Evolutionary conservation across 2,329 filamentous ascomycete genomes (phyloP).

Genomic region (Phaeophleospora eucalypticola): DNA sequence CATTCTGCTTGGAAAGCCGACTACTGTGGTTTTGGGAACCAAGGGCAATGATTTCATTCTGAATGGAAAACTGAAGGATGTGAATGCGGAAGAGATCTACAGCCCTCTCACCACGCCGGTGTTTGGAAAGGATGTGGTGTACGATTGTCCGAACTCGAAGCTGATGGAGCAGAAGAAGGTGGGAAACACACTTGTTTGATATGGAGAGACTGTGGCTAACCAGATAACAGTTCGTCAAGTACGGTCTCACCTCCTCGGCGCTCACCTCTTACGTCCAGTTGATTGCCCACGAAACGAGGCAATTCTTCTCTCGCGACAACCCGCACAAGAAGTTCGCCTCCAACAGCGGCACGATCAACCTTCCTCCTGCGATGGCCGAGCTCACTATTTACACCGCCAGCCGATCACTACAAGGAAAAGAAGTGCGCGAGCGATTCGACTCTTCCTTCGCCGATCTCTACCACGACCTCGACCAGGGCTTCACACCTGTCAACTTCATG

Average conservation of each 20-base stretch:
- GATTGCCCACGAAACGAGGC: slow-evolving; percentile 69
- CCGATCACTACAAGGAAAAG: slow-evolving; percentile 77
- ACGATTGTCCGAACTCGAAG: slow-evolving; percentile 86
- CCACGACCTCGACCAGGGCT: slow-evolving; percentile 86
- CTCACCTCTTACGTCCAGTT: slow-evolving; percentile 74
- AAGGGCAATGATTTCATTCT: slow-evolving; percentile 87
- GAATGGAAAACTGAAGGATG: slow-evolving; percentile 84
- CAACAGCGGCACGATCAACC: slow-evolving; percentile 59
- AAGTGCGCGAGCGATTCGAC: slow-evolving; percentile 76
- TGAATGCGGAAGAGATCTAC: slow-evolving; percentile 89
- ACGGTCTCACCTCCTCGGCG: slow-evolving; percentile 69
- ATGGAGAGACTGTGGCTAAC: too few relatives aligned
- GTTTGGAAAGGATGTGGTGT: slow-evolving; percentile 82
- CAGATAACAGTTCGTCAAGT: slow-evolving; percentile 69
- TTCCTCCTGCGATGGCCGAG: slow-evolving; percentile 73
- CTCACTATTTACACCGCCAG: slow-evolving; percentile 89
- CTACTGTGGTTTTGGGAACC: slow-evolving; percentile 77
- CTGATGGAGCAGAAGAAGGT: slow-evolving; percentile 97
- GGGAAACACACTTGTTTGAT: too few relatives aligned
- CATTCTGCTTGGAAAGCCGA: slow-evolving; percentile 81
- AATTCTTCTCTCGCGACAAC: slow-evolving; percentile 65
- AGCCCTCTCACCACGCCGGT: slow-evolving; percentile 66
- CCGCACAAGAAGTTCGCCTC: slow-evolving; percentile 36
- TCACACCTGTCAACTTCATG: slow-evolving; percentile 85
- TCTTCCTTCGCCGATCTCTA: slow-evolving; percentile 76